Percentiles rank a stretch among this genome's conserved stretches.
Conservation (phyloP, 768 basidiomycete genomes). For the Suillus ampliporus region DNA sequence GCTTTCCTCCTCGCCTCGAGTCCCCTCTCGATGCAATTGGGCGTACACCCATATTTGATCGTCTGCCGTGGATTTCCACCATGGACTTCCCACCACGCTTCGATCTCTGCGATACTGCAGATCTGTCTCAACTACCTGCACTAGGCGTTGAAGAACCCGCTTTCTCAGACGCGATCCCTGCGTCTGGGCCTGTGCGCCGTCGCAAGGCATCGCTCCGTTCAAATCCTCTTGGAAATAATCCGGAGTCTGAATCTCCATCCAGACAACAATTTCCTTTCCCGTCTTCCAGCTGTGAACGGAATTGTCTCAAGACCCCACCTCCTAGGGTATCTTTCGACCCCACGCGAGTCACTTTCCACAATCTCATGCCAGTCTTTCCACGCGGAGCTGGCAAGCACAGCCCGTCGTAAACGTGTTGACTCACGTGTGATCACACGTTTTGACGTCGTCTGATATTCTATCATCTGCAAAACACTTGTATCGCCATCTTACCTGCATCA, state of each 20-base stretch:
- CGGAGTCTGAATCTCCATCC: slow-evolving; percentile 23
- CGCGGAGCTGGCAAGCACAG: slow-evolving; percentile 24
- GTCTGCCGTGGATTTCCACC: slow-evolving; percentile 70
- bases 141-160: slow-evolving; percentile 24
- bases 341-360: slow-evolving; percentile 55
- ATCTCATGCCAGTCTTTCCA: slow-evolving; percentile 66
- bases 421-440: slow-evolving; percentile 4
- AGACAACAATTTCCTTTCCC: slow-evolving; percentile 31
- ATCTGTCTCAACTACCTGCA: slow-evolving; percentile 63
- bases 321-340: slow-evolving; percentile 49
- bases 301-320: slow-evolving; percentile 39
- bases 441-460: slow-evolving; percentile 16
- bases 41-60: slow-evolving; percentile 54
- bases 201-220: slow-evolving; percentile 59
- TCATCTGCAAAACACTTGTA: slow-evolving; percentile 25
- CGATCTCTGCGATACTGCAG: slow-evolving; percentile 62
- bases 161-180: slow-evolving; percentile 29
- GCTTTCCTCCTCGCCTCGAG: slow-evolving; percentile 48
- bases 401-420: slow-evolving; percentile 17
- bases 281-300: slow-evolving; percentile 24
- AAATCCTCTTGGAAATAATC: slow-evolving; percentile 46
- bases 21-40: slow-evolving; percentile 42
- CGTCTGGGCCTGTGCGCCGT: slow-evolving; percentile 62
- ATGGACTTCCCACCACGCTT: slow-evolving; percentile 53
- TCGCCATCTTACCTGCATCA: slow-evolving; percentile 36